These are phyloP conservation scores for Meira nashicola DNA, from an alignment of 1,284 basidiomycete genomes.

Conservation along the genomic window DNA sequence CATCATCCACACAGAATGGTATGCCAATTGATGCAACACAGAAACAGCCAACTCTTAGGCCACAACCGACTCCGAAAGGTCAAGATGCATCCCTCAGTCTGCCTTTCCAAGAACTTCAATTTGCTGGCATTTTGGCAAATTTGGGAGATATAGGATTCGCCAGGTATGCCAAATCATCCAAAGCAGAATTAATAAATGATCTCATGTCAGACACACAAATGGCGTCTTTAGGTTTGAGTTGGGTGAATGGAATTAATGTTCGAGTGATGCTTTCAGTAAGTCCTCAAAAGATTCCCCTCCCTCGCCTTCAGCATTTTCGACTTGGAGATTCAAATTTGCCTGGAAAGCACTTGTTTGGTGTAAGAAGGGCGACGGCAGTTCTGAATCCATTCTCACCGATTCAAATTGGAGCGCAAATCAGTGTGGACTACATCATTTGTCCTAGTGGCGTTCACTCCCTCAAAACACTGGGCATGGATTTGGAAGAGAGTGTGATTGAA, in stretches of 20 bases:
- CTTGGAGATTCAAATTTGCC: neutral
- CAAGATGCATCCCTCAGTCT: neutral
- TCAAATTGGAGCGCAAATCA: neutral
- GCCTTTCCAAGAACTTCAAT: constrained; percentile 1
- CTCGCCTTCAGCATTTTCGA: neutral
- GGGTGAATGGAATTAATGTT: constrained; percentile 9
- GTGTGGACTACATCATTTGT: neutral
- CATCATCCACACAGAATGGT: neutral
- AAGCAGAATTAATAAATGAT: neutral
- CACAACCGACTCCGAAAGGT: neutral
- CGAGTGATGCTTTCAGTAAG: neutral
- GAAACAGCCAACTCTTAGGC: neutral
- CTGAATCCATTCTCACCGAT: neutral
- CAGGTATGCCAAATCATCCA: neutral
- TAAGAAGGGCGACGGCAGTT: neutral
- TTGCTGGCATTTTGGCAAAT: constrained; percentile 3
- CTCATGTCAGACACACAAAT: constrained; percentile 1
- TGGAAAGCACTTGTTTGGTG: neutral
- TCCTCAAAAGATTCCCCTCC: no score
- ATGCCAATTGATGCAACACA: neutral
- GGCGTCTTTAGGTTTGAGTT: constrained; percentile 4
- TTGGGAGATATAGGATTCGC: neutral
- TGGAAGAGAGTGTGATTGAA: no score
- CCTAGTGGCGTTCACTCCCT: neutral
- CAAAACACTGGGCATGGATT: neutral